A percentile compares a stretch with the other conserved stretches of the same genome.
These are phyloP conservation scores for Colletotrichum theobromicola DNA, from an alignment of 2,329 filamentous ascomycete genomes.

Conservation along the genomic window DNA sequence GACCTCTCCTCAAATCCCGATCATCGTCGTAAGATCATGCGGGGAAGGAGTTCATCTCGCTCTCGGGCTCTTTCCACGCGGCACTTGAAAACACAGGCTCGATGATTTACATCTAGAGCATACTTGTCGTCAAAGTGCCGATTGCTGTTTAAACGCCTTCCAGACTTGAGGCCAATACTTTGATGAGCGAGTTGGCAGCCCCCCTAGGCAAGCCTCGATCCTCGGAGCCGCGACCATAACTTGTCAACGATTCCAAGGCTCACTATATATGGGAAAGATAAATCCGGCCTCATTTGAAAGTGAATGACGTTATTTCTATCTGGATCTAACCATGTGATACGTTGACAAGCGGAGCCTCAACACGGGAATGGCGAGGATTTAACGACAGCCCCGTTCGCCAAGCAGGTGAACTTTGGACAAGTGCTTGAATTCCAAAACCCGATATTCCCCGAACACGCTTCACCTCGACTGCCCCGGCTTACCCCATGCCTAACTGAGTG, in stretches of 20 bases:
- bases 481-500: background rate
- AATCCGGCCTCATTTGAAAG: accelerated
- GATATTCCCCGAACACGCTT: background rate
- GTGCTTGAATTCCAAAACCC: background rate
- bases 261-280: background rate
- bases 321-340: background rate
- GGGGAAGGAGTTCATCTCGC: background rate
- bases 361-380: background rate
- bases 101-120: accelerated
- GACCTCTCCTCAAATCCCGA: background rate
- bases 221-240: accelerated
- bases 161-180: background rate
- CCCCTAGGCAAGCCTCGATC: background rate
- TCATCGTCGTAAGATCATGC: background rate
- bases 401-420: background rate
- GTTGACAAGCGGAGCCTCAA: background rate
- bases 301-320: background rate
- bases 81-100: background rate
- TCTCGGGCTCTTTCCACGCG: background rate
- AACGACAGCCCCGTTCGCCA: background rate
- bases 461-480: background rate
- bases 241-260: background rate
- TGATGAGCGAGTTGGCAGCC: background rate
- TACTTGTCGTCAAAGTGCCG: background rate
- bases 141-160: accelerated